Percentiles rank a stretch among this genome's conserved stretches.
Evolutionary conservation across 495 filamentous ascomycete species (phyloP).

Genomic region (Peziza echinospora): DNA sequence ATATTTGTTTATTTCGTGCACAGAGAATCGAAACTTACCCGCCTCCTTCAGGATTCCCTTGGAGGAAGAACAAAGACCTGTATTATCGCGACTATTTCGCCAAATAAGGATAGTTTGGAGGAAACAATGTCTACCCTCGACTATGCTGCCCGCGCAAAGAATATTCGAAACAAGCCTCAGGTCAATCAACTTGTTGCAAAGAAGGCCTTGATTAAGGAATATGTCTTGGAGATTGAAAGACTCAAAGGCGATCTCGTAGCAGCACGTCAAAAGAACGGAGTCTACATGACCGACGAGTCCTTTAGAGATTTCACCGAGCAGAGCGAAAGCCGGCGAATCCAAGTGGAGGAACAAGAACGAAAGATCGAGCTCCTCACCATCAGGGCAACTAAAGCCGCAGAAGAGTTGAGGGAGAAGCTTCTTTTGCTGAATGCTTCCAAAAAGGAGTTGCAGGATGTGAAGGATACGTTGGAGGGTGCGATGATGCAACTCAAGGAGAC

Average conservation of each 20-base stretch:
- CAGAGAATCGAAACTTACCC: constrained; percentile 85
- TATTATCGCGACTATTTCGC: constrained; percentile 92
- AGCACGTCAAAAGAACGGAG: constrained; percentile 80
- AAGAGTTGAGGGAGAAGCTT: constrained; percentile 70
- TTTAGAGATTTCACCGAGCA: constrained; percentile 76
- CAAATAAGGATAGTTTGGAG: constrained; percentile 81
- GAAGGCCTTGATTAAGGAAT: constrained; percentile 72
- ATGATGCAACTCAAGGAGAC: constrained; percentile 66
- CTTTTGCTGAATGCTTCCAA: constrained; percentile 66
- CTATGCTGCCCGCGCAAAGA: constrained; percentile 93
- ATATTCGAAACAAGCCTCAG: constrained; percentile 94
- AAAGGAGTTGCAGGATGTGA: constrained; percentile 63
- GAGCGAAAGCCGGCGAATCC: constrained; percentile 77
- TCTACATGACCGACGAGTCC: constrained; percentile 65
- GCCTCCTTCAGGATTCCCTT: constrained; percentile 84
- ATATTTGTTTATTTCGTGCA: not conserved
- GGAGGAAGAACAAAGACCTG: constrained; percentile 92
- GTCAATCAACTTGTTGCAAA: constrained; percentile 80
- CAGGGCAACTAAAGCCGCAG: constrained; percentile 71
- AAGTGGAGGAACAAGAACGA: constrained; percentile 76
- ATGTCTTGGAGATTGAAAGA: constrained; percentile 82
- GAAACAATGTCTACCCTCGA: constrained; percentile 95
- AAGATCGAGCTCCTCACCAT: constrained; percentile 83
- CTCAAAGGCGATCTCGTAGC: constrained; percentile 84
- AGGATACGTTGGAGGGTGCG: constrained; percentile 48